These are phyloP conservation scores for Purshia tridentata DNA, from an alignment of 306 rosid genomes.

Conservation along the genomic window DNA sequence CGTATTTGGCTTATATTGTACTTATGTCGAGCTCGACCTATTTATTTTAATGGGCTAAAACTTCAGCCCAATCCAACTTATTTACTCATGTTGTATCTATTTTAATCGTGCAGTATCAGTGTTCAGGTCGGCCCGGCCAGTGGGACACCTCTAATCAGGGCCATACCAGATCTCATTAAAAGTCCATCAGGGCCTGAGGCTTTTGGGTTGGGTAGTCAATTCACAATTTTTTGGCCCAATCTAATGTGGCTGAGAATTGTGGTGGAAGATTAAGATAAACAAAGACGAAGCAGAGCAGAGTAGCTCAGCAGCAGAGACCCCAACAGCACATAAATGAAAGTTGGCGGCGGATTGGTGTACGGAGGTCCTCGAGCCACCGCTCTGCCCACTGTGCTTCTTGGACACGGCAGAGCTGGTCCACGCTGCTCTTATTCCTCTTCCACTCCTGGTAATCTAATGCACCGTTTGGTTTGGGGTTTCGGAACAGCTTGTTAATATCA, in stretches of 20 bases:
- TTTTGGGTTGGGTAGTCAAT: neutral
- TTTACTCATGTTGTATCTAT: too few relatives aligned
- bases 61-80: too few relatives aligned
- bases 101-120: too few relatives aligned
- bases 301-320: neutral
- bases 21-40: too few relatives aligned
- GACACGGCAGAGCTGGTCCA: conserved; percentile 41
- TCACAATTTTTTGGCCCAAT: conserved; percentile 8
- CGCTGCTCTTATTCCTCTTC: conserved; percentile 50
- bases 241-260: conserved; percentile 22
- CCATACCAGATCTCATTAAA: too few relatives aligned
- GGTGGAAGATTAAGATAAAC: neutral
- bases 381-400: conserved; percentile 52
- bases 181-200: neutral
- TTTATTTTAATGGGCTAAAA: too few relatives aligned
- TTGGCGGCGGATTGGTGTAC: conserved; percentile 64
- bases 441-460: conserved; percentile 32
- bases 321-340: conserved; percentile 46
- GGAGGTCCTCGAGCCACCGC: conserved; percentile 63
- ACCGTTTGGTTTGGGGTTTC: neutral
- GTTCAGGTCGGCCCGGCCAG: too few relatives aligned
- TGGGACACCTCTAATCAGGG: too few relatives aligned
- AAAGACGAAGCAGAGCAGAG: neutral
- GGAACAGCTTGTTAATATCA: neutral
- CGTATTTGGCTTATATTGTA: too few relatives aligned